phyloP scores from a whole-genome alignment of 2,329 filamentous ascomycete genomes.

The Colletotrichum sojae region DNA sequence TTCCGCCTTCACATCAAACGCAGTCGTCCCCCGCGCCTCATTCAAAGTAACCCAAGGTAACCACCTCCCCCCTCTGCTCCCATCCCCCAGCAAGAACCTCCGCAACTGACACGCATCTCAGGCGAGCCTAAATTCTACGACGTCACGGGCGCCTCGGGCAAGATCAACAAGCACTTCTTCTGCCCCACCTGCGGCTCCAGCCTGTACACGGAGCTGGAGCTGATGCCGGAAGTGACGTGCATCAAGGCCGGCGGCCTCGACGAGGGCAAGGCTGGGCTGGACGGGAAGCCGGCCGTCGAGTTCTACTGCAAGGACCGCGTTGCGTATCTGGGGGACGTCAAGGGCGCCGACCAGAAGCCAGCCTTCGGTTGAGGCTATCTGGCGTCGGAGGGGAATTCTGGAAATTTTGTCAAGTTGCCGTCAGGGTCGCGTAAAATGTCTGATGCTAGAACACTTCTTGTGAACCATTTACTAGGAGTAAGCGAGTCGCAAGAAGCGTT shows the following conservation, averaged over 20 bases:
- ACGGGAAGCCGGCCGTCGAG: constrained; percentile 62
- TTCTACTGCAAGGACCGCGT: constrained; percentile 67
- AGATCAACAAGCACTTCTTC: constrained; percentile 70
- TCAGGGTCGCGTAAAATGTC: no score
- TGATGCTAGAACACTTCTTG: no score
- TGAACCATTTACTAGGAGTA: no score
- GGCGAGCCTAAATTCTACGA: constrained; percentile 64
- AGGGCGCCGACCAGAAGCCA: constrained; percentile 64
- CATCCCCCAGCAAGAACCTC: no score
- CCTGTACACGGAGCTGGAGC: constrained; percentile 65
- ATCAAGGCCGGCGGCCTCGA: constrained; percentile 68
- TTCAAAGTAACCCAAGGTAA: constrained; percentile 66
- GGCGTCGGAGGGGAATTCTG: no score
- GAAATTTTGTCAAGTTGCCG: no score
- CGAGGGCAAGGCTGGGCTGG: constrained; percentile 59
- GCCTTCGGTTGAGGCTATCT: constrained; percentile 2
- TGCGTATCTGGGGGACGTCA: constrained; percentile 56
- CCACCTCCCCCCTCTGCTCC: rapidly evolving
- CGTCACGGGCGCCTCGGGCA: constrained; percentile 62
- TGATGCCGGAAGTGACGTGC: constrained; percentile 64
- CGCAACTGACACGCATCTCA: constrained; percentile 40
- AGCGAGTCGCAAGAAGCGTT: no score
- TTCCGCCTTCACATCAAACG: constrained; percentile 68
- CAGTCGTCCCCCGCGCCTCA: constrained; percentile 60
- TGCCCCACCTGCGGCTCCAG: constrained; percentile 65